Percentiles rank a stretch among this genome's conserved stretches.
These are phyloP conservation scores for Pholiota adiposa DNA, from an alignment of 1,284 basidiomycete genomes.

Conservation along the genomic window DNA sequence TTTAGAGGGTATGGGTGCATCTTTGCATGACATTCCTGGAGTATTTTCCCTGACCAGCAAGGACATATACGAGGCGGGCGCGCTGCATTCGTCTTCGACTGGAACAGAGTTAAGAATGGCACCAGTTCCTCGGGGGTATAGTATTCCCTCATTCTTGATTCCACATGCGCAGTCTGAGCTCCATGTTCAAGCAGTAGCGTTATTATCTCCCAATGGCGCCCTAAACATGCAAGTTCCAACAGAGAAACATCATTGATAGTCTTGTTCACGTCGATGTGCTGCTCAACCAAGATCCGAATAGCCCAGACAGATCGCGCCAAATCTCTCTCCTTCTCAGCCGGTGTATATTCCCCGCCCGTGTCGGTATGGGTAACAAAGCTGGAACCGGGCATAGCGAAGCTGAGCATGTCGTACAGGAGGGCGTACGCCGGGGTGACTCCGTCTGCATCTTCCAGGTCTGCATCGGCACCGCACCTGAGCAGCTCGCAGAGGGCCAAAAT, in stretches of 20 bases:
- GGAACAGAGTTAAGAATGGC: neutral
- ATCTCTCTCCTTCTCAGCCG: neutral
- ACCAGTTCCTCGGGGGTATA: neutral
- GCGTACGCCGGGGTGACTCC: neutral
- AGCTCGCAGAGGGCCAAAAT: neutral
- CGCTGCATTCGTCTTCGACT: neutral
- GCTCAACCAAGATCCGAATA: constrained; percentile 4
- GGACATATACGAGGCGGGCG: constrained; percentile 11
- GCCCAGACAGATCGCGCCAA: neutral
- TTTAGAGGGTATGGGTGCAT: neutral
- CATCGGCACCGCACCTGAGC: neutral
- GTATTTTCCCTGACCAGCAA: constrained; percentile 12
- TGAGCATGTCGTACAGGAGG: too few relatives aligned
- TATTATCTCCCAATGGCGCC: constrained; percentile 7
- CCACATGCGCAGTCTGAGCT: neutral
- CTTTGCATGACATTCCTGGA: constrained; percentile 8
- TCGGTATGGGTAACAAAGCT: neutral
- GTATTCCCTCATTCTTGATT: neutral
- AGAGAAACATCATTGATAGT: neutral
- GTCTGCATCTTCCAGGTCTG: neutral
- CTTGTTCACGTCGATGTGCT: constrained; percentile 15
- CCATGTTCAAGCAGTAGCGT: neutral
- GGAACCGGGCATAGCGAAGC: too few relatives aligned
- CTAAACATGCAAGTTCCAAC: constrained; percentile 5
- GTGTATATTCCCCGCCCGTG: neutral